Conservation (phyloP, 768 basidiomycete species). For the Psilocybe subaeruginosa region DNA sequence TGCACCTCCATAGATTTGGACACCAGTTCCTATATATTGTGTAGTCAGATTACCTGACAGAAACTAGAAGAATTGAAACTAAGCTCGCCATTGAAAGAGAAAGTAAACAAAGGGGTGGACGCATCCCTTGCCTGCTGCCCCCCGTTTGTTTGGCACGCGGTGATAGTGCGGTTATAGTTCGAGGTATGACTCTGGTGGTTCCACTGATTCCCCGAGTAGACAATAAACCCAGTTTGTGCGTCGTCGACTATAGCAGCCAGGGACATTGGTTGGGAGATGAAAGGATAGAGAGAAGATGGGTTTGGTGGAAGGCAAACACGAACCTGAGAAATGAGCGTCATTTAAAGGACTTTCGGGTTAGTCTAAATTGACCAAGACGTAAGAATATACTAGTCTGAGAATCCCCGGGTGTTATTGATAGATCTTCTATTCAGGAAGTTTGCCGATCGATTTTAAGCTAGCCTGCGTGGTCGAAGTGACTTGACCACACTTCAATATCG, state of each 20-base stretch:
- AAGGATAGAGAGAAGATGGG: background rate
- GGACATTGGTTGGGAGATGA: background rate
- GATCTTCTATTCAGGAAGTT: background rate
- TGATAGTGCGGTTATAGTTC: slow-evolving; percentile 1
- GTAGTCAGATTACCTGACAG: background rate
- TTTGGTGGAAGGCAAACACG: background rate
- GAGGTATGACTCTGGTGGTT: background rate
- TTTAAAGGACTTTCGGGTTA: background rate
- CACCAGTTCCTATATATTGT: background rate
- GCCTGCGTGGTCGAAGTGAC: background rate
- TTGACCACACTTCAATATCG: background rate
- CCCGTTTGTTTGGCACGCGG: background rate
- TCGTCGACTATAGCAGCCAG: slow-evolving; percentile 1
- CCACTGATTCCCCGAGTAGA: slow-evolving; percentile 2
- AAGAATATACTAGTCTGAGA: background rate
- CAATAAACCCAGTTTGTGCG: background rate
- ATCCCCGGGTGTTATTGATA: background rate
- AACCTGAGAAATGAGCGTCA: background rate
- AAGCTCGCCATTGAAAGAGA: background rate
- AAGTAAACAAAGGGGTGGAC: background rate
- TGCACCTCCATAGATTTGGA: slow-evolving; percentile 3
- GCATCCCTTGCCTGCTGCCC: background rate
- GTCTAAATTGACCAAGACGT: background rate
- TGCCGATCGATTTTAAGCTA: too few species aligned
- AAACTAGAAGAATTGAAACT: background rate